Conservation (phyloP, 78 protist genomes). For the Pelomyxa schiedti region DNA sequence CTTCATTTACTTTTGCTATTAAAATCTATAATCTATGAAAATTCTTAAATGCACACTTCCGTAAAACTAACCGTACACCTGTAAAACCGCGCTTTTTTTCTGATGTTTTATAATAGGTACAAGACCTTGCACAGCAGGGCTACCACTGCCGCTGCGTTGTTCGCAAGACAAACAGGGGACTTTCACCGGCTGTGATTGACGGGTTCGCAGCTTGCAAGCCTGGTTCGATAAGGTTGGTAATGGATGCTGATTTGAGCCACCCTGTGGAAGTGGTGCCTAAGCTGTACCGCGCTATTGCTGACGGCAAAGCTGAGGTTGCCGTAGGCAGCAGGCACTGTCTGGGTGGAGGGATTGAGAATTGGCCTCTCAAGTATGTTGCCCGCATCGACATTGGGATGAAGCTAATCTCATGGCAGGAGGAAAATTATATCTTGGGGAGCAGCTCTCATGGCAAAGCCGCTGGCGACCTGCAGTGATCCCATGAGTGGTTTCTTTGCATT, state of each 20-base stretch:
- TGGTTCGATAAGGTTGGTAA: background rate
- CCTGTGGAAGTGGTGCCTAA: background rate
- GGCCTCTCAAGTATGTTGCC: background rate
- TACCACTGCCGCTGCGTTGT: background rate
- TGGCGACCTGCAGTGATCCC: slow-evolving; percentile 33
- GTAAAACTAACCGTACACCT: too few species aligned
- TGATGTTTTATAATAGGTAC: too few species aligned
- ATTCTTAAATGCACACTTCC: too few species aligned
- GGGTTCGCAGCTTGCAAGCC: too few species aligned
- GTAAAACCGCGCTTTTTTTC: too few species aligned
- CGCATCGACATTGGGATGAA: too few species aligned
- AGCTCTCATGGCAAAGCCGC: slow-evolving; percentile 11
- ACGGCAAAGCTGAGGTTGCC: background rate
- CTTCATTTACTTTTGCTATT: background rate
- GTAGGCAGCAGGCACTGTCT: background rate
- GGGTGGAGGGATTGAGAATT: background rate
- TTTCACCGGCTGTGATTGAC: background rate
- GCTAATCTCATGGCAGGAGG: too few species aligned
- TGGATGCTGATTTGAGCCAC: background rate
- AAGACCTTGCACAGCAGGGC: too few species aligned
- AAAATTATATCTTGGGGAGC: slow-evolving; percentile 8
- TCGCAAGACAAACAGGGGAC: background rate
- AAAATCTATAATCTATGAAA: too few species aligned
- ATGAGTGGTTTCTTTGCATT: slow-evolving; percentile 41
- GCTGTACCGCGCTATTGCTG: background rate